phyloP scores from a whole-genome alignment of 2,329 filamentous ascomycete genomes.

The Arthrobotrys musiformis region DNA sequence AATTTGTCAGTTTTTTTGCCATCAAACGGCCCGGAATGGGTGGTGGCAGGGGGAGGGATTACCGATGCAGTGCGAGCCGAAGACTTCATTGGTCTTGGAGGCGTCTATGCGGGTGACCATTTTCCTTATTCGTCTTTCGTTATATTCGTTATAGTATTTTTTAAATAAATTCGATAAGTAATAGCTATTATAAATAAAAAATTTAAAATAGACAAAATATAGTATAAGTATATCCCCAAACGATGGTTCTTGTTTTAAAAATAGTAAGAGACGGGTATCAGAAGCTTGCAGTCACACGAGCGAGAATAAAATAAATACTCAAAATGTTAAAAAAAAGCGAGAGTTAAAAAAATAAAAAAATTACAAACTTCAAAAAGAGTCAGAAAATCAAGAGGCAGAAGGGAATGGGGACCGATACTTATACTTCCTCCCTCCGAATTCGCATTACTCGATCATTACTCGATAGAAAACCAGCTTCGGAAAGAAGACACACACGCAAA shows the following conservation, averaged over 20 bases:
- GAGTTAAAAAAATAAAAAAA: neutral
- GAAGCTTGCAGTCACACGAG: slow-evolving; percentile 1
- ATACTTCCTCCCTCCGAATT: slow-evolving; percentile 21
- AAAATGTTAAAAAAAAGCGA: neutral
- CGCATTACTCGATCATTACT: slow-evolving; percentile 55
- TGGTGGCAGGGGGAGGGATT: neutral
- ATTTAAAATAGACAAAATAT: neutral
- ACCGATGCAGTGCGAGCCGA: slow-evolving; percentile 58
- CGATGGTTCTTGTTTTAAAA: neutral
- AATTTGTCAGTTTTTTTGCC: slow-evolving; percentile 37
- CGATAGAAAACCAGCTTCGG: slow-evolving; percentile 43
- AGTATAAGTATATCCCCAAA: neutral
- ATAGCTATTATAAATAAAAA: too few relatives aligned
- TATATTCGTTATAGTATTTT: too few relatives aligned
- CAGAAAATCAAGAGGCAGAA: neutral
- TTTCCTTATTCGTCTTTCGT: neutral
- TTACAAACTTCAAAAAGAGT: neutral
- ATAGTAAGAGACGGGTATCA: neutral
- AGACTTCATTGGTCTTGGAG: slow-evolving; percentile 57
- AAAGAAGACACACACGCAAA: neutral
- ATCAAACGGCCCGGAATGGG: too few relatives aligned
- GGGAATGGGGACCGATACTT: neutral
- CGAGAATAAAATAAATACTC: neutral
- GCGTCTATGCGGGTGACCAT: slow-evolving; percentile 55
- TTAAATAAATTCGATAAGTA: too few relatives aligned